Conservation (phyloP, 345 rosid species). For the Angophora floribunda region DNA sequence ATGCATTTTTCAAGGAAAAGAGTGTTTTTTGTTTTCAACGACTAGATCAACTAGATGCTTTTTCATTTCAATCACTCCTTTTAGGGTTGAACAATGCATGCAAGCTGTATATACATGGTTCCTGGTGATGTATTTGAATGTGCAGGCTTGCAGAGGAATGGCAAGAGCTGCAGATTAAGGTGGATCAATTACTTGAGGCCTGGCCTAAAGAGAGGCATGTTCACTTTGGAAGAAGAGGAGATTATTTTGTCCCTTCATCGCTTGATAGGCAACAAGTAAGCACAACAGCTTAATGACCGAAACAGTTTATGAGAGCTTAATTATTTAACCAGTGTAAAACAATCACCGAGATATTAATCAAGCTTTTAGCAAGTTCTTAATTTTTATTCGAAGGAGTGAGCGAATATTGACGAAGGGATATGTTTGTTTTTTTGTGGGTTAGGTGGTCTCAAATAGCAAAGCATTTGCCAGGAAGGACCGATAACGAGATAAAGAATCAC, state of each 20-base stretch:
- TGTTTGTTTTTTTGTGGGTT: neutral
- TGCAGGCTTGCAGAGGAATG: slow-evolving; percentile 82
- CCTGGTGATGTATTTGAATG: neutral
- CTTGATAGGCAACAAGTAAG: slow-evolving; percentile 88
- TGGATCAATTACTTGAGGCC: slow-evolving; percentile 96
- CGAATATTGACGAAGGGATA: neutral
- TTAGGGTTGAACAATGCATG: neutral
- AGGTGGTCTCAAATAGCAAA: slow-evolving; percentile 94
- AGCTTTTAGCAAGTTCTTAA: neutral
- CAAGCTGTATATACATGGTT: neutral
- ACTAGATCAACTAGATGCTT: neutral
- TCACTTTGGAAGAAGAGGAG: slow-evolving; percentile 57
- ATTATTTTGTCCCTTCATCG: slow-evolving; percentile 59
- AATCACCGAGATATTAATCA: neutral
- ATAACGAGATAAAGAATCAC: slow-evolving; percentile 85
- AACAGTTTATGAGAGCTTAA: neutral
- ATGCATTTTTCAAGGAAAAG: neutral
- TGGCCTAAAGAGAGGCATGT: slow-evolving; percentile 65
- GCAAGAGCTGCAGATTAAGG: slow-evolving; percentile 91
- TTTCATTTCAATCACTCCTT: neutral
- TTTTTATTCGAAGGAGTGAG: neutral
- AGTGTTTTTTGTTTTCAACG: neutral
- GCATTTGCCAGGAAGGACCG: slow-evolving; percentile 91
- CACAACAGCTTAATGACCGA: neutral
- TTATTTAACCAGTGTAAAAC: neutral